A percentile compares a stretch with the other conserved stretches of the same genome.
phyloP scores from a whole-genome alignment of 148 eudicot species.

The Selenicereus undatus region DNA sequence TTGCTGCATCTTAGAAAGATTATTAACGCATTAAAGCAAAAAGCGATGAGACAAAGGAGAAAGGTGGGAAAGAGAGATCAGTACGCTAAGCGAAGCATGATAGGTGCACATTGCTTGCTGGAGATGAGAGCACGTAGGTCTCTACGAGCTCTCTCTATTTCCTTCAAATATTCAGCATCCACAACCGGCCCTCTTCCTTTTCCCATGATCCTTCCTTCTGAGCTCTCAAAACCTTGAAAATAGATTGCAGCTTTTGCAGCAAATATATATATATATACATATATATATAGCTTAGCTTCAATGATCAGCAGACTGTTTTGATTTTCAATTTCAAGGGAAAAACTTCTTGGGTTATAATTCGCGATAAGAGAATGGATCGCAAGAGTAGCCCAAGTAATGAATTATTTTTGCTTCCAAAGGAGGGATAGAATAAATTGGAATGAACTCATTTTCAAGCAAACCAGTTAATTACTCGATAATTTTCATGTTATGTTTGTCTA shows the following conservation, averaged over 20 bases:
- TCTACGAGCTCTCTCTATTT: constrained; percentile 66
- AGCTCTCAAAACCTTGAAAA: not conserved
- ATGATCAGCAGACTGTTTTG: no score
- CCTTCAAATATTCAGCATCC: constrained; percentile 55
- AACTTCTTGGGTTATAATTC: not conserved
- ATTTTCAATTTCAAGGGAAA: not conserved
- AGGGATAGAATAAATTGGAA: not conserved
- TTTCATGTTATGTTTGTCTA: not conserved
- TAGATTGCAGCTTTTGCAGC: not conserved
- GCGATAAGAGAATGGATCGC: not conserved
- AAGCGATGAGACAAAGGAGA: not conserved
- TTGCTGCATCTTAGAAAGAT: not conserved
- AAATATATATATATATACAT: no score
- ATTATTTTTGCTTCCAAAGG: not conserved
- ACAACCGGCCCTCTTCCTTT: constrained; percentile 21
- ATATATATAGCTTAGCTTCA: no score
- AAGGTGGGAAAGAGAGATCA: not conserved
- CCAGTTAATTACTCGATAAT: not conserved
- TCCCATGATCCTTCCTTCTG: not conserved
- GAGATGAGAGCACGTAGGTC: constrained; percentile 80
- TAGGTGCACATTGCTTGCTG: constrained; percentile 74
- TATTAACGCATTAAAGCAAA: not conserved
- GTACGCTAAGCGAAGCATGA: constrained; percentile 97
- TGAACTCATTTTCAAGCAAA: not conserved
- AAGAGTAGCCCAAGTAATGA: not conserved